phyloP scores from a whole-genome alignment of 192 early-diverging fungal genomes.

The Linnemannia schmuckeri region DNA sequence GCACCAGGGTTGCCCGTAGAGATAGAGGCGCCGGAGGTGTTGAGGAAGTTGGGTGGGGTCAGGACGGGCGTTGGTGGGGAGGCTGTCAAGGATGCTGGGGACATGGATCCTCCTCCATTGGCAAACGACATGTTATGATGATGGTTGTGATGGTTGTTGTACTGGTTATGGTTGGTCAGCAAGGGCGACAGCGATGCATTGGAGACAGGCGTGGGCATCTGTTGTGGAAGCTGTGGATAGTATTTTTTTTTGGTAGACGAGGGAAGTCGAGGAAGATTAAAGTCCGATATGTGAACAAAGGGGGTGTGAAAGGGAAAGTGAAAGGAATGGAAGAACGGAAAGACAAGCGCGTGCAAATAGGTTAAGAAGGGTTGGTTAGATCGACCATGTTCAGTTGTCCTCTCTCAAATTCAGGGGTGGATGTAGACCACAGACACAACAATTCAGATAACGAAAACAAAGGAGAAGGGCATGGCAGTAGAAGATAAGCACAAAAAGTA shows the following conservation, averaged over 20 bases:
- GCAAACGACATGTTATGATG: not conserved
- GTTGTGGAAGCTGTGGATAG: not conserved
- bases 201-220: conserved; percentile 32
- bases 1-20: not conserved
- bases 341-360: conserved; percentile 5
- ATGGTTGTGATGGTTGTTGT: not conserved
- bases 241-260: not conserved
- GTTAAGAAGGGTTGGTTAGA: not conserved
- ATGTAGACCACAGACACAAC: not conserved
- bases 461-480: not conserved
- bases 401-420: not conserved
- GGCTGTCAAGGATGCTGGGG: conserved; percentile 41
- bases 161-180: conserved; percentile 4
- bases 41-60: conserved; percentile 30
- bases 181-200: conserved; percentile 35
- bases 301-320: too few relatives aligned
- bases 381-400: not conserved
- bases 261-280: not conserved
- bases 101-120: conserved; percentile 25
- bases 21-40: not conserved
- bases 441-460: not conserved
- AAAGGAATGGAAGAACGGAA: not conserved
- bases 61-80: conserved; percentile 48
- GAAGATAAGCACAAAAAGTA: not conserved
- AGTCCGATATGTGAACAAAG: not conserved